Evolutionary conservation across 495 filamentous ascomycete genomes (phyloP), one percentile per base, ranked within the genome.

Genomic region (Penicillium desertorum): DNA sequence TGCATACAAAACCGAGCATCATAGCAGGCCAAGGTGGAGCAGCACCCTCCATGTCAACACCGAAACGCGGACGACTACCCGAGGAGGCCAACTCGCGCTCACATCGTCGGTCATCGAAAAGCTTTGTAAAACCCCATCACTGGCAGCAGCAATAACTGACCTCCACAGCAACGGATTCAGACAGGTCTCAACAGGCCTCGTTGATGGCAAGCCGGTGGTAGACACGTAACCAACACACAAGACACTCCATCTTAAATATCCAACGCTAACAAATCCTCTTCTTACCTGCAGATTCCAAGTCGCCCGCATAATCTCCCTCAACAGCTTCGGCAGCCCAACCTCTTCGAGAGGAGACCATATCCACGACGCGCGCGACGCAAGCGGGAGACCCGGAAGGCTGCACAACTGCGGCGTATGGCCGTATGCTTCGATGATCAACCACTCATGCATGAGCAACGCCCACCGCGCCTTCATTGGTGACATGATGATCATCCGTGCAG

Each of bases 391-490:
- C 1, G 4, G 11, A 10, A 41, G 4, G 14, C 37, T 14, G 16
- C 11, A 10, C 20, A 20, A 19, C 57, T 72, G 72, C 49, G 82
- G 80, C 0, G 50, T 86, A 20, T 87, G 84, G 84, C 59, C 71
- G 7, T 57, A 70, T 27, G 80, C 82, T 12, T 79, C 82, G 0
- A 79, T 72, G 62, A 71, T 81, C 42, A 86, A 86, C 57, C 83
- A 86, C 57, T 73, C 71, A n/a, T 86, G 83, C 62, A 14, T 74
- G 44, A 55, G 64, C 17, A 85, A 81, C 58, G 64, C 66, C 9
- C 25, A 30, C 10, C 72, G 78, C n/a, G 56, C 74, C 25, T 85
- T 83, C 67, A 80, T 85, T 48, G 81, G 84, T 34, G 83, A 86
- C 61, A 75, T 87, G 70, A 75, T 79, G 65, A 70, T 86, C 51